Evolutionary conservation across 179 eudicot species (phyloP), one percentile per base, ranked within the genome.

Genomic region (Spinacia oleracea): DNA sequence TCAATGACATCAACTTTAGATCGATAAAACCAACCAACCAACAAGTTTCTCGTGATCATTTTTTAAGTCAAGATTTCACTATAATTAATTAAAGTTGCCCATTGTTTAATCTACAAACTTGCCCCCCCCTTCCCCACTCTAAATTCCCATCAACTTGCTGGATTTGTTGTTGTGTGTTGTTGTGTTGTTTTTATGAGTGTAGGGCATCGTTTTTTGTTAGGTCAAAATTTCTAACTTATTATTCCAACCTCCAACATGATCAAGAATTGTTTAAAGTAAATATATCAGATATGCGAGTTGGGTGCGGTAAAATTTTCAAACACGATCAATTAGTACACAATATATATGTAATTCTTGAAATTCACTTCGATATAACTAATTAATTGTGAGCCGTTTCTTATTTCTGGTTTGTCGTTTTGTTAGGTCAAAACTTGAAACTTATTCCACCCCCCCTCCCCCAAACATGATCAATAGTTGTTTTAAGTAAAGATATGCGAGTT

Each of bases 381-480:
- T n/a, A n/a, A n/a, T n/a, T n/a, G n/a, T n/a, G n/a, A n/a, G n/a
- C n/a, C n/a, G n/a, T n/a, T n/a, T n/a, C n/a, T n/a, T n/a, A n/a
- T n/a, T n/a, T n/a, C n/a, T n/a, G n/a, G n/a, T n/a, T n/a, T n/a
- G n/a, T n/a, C n/a, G n/a, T 3, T 43, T 21, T 69, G 73, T 69
- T 69, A 68, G 72, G 72, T 68, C 72, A 68, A 68, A 40, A n/a
- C n/a, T n/a, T n/a, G n/a, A n/a, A n/a, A 68, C 12, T 68, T 2
- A 42, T 21, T 2, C 25, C 6, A 69, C 1, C 51, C 72, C 3
- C 25, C 60, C n/a, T n/a, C n/a, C n/a, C 50, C 50, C 9, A 11
- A 45, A 45, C 2, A 45, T 45, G 50, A 45, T 11, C 9, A 45
- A 45, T 9, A 45, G n/a, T n/a, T n/a, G n/a, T n/a, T n/a, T 45